phyloP scores from a whole-genome alignment of 768 basidiomycete genomes.

The Austroboletus eburneus region DNA sequence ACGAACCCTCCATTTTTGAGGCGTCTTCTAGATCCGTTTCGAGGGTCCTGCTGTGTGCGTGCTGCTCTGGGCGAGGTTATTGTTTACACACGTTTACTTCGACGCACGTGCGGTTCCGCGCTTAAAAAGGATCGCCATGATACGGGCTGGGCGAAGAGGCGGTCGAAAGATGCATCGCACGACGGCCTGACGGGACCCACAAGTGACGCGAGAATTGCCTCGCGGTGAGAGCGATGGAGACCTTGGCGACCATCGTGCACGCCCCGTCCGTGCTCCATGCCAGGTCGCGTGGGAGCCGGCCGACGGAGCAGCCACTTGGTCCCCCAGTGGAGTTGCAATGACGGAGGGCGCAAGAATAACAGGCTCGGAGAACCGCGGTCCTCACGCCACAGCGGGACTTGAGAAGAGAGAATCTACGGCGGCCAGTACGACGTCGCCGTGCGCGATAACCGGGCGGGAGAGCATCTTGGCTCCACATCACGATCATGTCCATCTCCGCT shows the following conservation, averaged over 20 bases:
- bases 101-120: conserved; percentile 13
- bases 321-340: neutral
- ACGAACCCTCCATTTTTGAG: conserved; percentile 20
- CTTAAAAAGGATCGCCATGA: no score
- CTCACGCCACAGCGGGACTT: neutral
- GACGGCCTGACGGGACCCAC: neutral
- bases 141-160: neutral
- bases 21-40: conserved; percentile 1
- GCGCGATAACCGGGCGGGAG: no score
- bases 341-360: neutral
- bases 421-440: no score
- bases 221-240: neutral
- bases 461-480: no score
- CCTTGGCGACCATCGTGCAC: neutral
- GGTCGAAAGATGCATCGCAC: neutral
- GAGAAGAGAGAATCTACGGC: conserved; percentile 1
- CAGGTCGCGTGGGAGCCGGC: conserved; percentile 8
- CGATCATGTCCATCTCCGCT: conserved; percentile 14
- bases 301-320: neutral
- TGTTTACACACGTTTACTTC: conserved; percentile 10
- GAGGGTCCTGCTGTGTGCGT: neutral
- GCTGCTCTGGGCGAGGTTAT: neutral
- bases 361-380: conserved; percentile 11
- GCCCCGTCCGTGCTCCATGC: neutral
- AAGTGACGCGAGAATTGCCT: neutral